phyloP scores from a whole-genome alignment of 169 alveolate genomes.

The Cryptosporidium bovis region DNA sequence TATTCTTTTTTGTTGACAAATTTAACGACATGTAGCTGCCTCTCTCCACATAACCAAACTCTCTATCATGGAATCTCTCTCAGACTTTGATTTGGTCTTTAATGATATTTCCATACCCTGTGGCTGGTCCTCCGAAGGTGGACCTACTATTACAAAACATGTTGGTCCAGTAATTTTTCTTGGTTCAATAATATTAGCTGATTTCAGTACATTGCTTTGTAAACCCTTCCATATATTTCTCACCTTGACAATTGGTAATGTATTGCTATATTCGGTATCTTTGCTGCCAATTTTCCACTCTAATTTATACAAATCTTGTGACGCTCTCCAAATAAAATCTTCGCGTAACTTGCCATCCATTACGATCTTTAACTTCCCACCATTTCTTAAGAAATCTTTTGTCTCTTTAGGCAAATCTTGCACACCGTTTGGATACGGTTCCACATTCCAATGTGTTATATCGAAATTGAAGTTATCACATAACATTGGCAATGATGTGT shows the following conservation, averaged over 20 bases:
- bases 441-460: slow-evolving; percentile 90
- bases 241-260: slow-evolving; percentile 87
- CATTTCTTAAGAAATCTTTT: slow-evolving; percentile 88
- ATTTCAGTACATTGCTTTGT: slow-evolving; percentile 85
- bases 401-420: slow-evolving; percentile 89
- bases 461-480: slow-evolving; percentile 81
- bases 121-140: slow-evolving; percentile 92
- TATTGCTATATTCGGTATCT: slow-evolving; percentile 83
- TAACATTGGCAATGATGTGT: slow-evolving; percentile 18
- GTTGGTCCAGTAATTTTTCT: slow-evolving; percentile 85
- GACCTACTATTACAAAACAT: slow-evolving; percentile 86
- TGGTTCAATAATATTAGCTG: slow-evolving; percentile 88
- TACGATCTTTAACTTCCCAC: slow-evolving; percentile 83
- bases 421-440: slow-evolving; percentile 92
- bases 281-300: slow-evolving; percentile 89
- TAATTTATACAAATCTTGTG: slow-evolving; percentile 85
- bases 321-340: slow-evolving; percentile 84
- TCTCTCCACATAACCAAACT: slow-evolving; percentile 91
- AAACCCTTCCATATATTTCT: slow-evolving; percentile 90
- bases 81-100: slow-evolving; percentile 87
- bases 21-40: slow-evolving; percentile 90
- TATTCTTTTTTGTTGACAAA: neutral
- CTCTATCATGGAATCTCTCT: slow-evolving; percentile 89
- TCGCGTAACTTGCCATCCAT: slow-evolving; percentile 79
- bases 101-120: slow-evolving; percentile 89